A percentile compares a stretch with the other conserved stretches of the same genome.
Evolutionary conservation across 78 protist genomes (phyloP).

Genomic region (Tieghemostelium lacteum): DNA sequence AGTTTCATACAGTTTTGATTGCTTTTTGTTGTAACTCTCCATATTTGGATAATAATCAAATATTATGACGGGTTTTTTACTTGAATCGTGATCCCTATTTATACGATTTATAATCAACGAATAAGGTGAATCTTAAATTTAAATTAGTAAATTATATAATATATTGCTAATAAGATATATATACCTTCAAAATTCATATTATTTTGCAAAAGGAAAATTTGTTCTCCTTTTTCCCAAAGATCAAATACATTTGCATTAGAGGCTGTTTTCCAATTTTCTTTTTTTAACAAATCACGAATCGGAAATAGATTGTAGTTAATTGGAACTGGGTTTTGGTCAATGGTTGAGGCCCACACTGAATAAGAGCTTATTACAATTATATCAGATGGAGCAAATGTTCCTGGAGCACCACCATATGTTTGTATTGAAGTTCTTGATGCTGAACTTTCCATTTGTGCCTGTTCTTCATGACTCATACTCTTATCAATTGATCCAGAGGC

Average conservation of each 20-base stretch:
- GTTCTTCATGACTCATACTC: background rate
- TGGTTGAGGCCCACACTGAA: background rate
- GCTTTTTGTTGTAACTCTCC: no score
- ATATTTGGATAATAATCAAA: no score
- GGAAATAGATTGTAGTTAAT: background rate
- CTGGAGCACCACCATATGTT: slow-evolving; percentile 28
- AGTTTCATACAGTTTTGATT: no score
- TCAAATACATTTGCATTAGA: background rate
- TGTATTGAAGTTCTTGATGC: background rate
- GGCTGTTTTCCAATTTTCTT: background rate
- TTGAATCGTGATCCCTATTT: no score
- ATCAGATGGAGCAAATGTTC: background rate
- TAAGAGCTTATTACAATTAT: background rate
- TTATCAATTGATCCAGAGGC: background rate
- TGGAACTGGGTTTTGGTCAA: slow-evolving; percentile 19
- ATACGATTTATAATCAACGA: no score
- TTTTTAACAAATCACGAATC: slow-evolving; percentile 5
- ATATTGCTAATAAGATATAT: no score
- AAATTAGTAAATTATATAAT: no score
- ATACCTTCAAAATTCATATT: no score
- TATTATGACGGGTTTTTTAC: no score
- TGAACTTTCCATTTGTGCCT: background rate
- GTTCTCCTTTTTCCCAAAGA: background rate
- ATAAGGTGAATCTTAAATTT: no score
- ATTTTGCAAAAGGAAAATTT: no score